These are phyloP conservation scores for Candida boleticola DNA, from an alignment of 805 yeast genomes.

Conservation along the genomic window DNA sequence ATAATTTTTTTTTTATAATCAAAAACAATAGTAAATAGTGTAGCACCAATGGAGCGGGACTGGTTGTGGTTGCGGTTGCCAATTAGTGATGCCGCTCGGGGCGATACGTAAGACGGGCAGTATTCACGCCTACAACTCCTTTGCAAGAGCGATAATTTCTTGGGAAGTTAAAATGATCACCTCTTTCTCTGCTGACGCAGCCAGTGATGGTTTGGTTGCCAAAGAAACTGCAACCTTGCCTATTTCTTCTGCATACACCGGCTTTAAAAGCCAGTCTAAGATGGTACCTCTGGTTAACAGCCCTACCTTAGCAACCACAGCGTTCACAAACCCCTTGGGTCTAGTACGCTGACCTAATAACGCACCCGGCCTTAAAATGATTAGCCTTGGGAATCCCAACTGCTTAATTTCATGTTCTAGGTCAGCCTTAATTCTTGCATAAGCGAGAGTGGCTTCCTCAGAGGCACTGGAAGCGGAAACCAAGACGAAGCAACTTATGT, in stretches of 20 bases:
- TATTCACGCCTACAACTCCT: slow-evolving; percentile 7
- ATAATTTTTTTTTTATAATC: too few species aligned
- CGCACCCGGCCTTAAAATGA: slow-evolving; percentile 76
- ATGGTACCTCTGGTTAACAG: neutral
- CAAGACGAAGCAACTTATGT: slow-evolving; percentile 65
- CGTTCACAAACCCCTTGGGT: slow-evolving; percentile 37
- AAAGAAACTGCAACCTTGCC: slow-evolving; percentile 53
- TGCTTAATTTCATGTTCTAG: slow-evolving; percentile 65
- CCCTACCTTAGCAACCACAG: slow-evolving; percentile 23
- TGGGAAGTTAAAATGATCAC: slow-evolving; percentile 20
- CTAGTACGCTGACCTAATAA: slow-evolving; percentile 61
- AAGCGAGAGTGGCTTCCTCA: slow-evolving; percentile 54
- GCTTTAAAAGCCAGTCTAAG: slow-evolving; percentile 18
- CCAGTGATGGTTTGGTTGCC: slow-evolving; percentile 23
- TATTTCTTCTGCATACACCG: slow-evolving; percentile 63
- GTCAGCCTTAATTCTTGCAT: slow-evolving; percentile 69
- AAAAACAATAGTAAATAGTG: too few species aligned
- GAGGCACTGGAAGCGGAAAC: slow-evolving; percentile 69
- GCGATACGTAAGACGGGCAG: too few species aligned
- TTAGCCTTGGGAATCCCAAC: slow-evolving; percentile 65
- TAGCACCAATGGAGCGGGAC: too few species aligned
- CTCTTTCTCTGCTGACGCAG: slow-evolving; percentile 14
- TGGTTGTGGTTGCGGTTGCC: too few species aligned
- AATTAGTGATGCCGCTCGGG: too few species aligned
- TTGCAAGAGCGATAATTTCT: slow-evolving; percentile 20